A percentile compares a stretch with the other conserved stretches of the same genome.
Evolutionary conservation across 805 yeast genomes (phyloP).

Genomic region (Vanderwaltozyma yarrowii): DNA sequence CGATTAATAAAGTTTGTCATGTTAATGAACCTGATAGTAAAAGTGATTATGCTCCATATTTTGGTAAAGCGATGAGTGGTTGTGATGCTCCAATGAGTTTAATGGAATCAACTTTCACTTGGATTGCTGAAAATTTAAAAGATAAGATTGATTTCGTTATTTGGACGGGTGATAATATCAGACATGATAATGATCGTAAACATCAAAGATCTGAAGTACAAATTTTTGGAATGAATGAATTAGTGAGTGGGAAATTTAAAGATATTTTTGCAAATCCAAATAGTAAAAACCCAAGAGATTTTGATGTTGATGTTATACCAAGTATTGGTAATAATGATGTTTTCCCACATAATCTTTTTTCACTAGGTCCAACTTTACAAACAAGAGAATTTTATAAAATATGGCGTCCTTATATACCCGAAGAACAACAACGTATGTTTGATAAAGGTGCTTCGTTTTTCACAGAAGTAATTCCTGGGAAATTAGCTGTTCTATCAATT

Average conservation of each 20-base stretch:
- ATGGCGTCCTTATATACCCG: slow-evolving; percentile 68
- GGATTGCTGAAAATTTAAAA: slow-evolving; percentile 53
- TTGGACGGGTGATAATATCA: slow-evolving; percentile 86
- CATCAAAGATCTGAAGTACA: slow-evolving; percentile 64
- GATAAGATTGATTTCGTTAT: slow-evolving; percentile 78
- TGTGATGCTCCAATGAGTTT: slow-evolving; percentile 66
- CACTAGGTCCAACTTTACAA: slow-evolving; percentile 83
- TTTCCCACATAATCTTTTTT: slow-evolving; percentile 76
- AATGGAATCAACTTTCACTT: slow-evolving; percentile 51
- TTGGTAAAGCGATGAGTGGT: slow-evolving; percentile 66
- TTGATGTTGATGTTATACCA: slow-evolving; percentile 49
- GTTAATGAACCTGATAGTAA: slow-evolving; percentile 14
- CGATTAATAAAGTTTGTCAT: slow-evolving; percentile 49
- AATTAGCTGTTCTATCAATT: slow-evolving; percentile 67
- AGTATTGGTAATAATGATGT: slow-evolving; percentile 82
- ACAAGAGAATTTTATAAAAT: slow-evolving; percentile 66
- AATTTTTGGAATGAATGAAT: slow-evolving; percentile 59
- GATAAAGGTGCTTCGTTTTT: slow-evolving; percentile 67
- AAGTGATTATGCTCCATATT: slow-evolving; percentile 46
- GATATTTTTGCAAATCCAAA: slow-evolving; percentile 41
- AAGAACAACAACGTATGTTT: slow-evolving; percentile 65
- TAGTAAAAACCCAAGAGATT: slow-evolving; percentile 34
- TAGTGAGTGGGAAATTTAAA: slow-evolving; percentile 43
- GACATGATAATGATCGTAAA: slow-evolving; percentile 73
- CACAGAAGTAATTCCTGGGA: slow-evolving; percentile 68